Evolutionary conservation across 106 monocot species (phyloP).

Genomic region (Phalaenopsis aphrodite): DNA sequence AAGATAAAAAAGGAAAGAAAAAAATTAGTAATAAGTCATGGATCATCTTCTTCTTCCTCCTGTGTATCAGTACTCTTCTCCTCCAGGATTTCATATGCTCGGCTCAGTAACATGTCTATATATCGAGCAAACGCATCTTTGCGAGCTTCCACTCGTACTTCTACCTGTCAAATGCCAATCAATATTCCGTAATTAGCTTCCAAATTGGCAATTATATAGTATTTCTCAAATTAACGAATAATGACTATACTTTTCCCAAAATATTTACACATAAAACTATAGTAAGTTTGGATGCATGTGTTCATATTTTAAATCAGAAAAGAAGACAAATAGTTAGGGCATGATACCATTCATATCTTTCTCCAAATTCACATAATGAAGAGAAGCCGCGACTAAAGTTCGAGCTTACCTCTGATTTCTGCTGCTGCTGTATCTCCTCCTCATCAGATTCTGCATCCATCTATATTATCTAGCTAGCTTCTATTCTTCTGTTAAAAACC

Average conservation of each 20-base stretch:
- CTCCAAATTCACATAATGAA: too few relatives aligned
- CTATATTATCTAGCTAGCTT: not conserved
- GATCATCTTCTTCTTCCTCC: not conserved
- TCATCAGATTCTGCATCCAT: not conserved
- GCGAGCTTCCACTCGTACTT: not conserved
- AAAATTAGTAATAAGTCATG: not conserved
- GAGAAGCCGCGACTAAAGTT: too few relatives aligned
- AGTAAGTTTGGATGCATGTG: too few relatives aligned
- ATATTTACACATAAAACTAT: too few relatives aligned
- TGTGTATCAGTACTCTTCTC: not conserved
- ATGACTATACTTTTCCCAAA: too few relatives aligned
- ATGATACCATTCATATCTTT: too few relatives aligned
- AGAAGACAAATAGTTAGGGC: too few relatives aligned
- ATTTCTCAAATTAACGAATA: too few relatives aligned
- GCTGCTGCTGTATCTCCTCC: not conserved
- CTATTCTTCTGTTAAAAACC: not conserved
- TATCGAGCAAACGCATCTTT: slow-evolving; percentile 11
- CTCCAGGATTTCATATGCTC: slow-evolving; percentile 10
- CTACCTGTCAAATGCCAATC: slow-evolving; percentile 11
- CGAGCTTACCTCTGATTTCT: not conserved
- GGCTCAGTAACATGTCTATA: slow-evolving; percentile 15
- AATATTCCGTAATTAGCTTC: not conserved
- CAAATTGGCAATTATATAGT: too few relatives aligned
- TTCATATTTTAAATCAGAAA: too few relatives aligned
- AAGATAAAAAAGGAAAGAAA: not conserved